These are phyloP conservation scores for Coemansia pectinata DNA, from an alignment of 192 early-diverging fungal species.

Conservation along the genomic window DNA sequence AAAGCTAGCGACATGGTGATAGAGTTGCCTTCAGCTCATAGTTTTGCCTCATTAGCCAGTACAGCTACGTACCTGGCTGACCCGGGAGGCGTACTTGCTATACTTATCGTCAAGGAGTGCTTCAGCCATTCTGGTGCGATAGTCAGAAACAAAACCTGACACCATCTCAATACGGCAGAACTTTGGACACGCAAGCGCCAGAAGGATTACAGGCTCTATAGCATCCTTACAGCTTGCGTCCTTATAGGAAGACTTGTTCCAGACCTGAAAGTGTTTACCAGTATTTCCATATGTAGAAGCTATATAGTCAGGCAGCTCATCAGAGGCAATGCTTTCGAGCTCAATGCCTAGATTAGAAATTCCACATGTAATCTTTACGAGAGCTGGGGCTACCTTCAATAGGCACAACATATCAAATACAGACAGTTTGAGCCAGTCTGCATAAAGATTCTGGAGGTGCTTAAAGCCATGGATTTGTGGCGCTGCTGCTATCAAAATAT, in stretches of 20 bases:
- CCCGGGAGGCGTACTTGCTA: not conserved
- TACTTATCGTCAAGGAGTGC: not conserved
- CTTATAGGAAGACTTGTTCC: not conserved
- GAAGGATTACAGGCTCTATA: not conserved
- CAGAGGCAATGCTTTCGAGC: not conserved
- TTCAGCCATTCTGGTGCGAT: not conserved
- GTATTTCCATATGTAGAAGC: not conserved
- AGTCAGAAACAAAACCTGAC: not conserved
- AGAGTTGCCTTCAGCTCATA: not conserved
- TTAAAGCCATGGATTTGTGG: not conserved
- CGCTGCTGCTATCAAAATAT: not conserved
- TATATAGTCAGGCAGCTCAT: not conserved
- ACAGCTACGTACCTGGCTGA: not conserved
- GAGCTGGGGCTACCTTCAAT: not conserved
- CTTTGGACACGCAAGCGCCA: not conserved
- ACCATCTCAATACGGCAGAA: not conserved
- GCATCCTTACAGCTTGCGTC: too few relatives aligned
- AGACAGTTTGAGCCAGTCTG: not conserved
- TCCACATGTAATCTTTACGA: not conserved
- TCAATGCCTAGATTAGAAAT: not conserved
- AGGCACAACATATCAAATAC: not conserved
- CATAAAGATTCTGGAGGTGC: not conserved
- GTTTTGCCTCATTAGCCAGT: not conserved
- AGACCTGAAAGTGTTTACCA: not conserved
- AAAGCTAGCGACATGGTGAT: not conserved